A percentile compares a stretch with the other conserved stretches of the same genome.
phyloP scores from a whole-genome alignment of 169 alveolate species.

The Eimeria tenella region DNA sequence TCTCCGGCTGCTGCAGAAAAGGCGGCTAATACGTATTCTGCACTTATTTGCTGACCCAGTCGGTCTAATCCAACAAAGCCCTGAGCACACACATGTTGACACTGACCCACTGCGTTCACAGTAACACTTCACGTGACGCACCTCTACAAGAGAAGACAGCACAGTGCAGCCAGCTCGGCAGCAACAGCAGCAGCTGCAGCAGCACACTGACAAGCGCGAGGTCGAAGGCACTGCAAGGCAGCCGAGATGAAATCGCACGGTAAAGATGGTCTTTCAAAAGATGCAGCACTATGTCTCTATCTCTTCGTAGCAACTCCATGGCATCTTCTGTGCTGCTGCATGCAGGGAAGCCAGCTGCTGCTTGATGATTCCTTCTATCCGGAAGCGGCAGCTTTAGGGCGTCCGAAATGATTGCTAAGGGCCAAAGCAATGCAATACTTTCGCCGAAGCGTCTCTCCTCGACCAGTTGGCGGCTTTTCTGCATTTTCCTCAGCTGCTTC shows the following conservation, averaged over 20 bases:
- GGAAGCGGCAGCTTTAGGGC: slow-evolving; percentile 48
- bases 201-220: slow-evolving; percentile 53
- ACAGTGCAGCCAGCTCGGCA: background rate
- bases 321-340: background rate
- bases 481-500: slow-evolving; percentile 29
- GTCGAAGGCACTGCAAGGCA: slow-evolving; percentile 64
- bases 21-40: slow-evolving; percentile 63
- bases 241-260: slow-evolving; percentile 42
- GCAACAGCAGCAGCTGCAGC: background rate
- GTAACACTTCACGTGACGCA: too few relatives aligned
- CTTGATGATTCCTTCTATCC: background rate
- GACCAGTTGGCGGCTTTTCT: background rate
- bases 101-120: background rate
- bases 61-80: slow-evolving; percentile 54
- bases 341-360: background rate
- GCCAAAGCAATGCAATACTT: slow-evolving; percentile 53
- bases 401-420: slow-evolving; percentile 32
- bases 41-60: slow-evolving; percentile 38
- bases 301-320: background rate
- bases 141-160: too few relatives aligned
- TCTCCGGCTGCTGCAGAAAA: slow-evolving; percentile 52
- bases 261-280: background rate
- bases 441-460: slow-evolving; percentile 31
- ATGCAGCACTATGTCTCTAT: slow-evolving; percentile 56
- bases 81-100: slow-evolving; percentile 6